Base-by-base conservation (phyloP, 768 basidiomycete species). In the Xerocomus brunneocitrinus region DNA sequence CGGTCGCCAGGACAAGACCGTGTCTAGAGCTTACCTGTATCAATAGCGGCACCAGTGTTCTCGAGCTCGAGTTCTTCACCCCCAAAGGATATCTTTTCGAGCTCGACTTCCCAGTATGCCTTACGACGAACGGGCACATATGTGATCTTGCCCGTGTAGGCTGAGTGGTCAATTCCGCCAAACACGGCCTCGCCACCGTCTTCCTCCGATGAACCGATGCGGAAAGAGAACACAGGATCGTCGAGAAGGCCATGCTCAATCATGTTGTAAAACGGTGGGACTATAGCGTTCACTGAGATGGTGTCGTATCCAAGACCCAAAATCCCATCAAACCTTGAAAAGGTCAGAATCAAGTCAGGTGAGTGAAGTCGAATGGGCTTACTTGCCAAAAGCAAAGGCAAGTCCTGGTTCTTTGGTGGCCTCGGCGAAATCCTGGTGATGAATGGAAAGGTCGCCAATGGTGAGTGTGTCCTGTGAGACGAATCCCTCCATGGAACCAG, bases 41-140 rank as follows among this genome's bases (percentile, higher is more conserved):
- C 91, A 55, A 93, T 93, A 40, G 91, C 91, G 62, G 91, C 91
- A 41, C 95, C 95, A 51, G 97, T 95, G 74, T 85, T 87, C 59
- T 95, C 91, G 13, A 98, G 80, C 59, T 98, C 92, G 42, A 98
- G 80, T 38, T 76, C 81, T 44, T 98, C 95, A 41, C 85, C 77
- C 45, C 95, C 97, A 52, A 99, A 95, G 4, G 74, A 62, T 56
- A 99, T 77, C 68, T 85, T 85, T 73, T 91, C 79, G 27, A 99
- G 86, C 68, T 97, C 93, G 43, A 98, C 92, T 72, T 98, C 95
- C 95, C 95, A 97, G 74, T 97, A 98, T 5, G 92, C 97, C 79
- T 91, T 93, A 62, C 92, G 83, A 62, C 95, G 86, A 49, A 99
- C 78, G 47, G 97, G 95, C 30, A 88, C 92, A 63, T 98, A 98